Conservation (phyloP, 352 stramenopile species). For the Phytophthora pseudosyringae region DNA sequence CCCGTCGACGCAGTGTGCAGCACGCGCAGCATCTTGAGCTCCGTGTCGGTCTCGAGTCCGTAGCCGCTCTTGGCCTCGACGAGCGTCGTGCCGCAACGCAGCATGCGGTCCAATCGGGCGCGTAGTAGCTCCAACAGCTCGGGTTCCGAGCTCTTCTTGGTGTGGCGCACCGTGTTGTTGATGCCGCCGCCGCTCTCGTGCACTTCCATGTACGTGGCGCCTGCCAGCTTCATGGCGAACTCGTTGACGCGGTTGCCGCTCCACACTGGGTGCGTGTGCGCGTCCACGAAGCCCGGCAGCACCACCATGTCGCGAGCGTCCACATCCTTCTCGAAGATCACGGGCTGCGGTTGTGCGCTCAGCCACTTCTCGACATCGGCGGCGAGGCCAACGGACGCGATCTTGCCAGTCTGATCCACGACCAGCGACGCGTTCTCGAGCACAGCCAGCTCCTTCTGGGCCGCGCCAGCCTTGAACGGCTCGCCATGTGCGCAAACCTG, state of each 20-base stretch:
- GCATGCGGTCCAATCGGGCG: slow-evolving; percentile 72
- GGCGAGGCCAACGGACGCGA: slow-evolving; percentile 67
- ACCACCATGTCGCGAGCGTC: slow-evolving; percentile 73
- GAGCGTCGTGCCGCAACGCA: slow-evolving; percentile 75
- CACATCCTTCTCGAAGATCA: slow-evolving; percentile 76
- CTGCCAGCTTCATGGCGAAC: slow-evolving; percentile 88
- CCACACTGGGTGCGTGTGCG: slow-evolving; percentile 87
- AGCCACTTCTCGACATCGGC: slow-evolving; percentile 68
- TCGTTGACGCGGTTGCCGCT: slow-evolving; percentile 86
- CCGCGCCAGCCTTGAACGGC: slow-evolving; percentile 64
- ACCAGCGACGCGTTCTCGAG: slow-evolving; percentile 66
- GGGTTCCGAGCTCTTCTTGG: slow-evolving; percentile 63
- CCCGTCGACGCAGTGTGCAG: slow-evolving; percentile 54
- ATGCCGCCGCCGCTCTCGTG: slow-evolving; percentile 81
- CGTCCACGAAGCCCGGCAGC: slow-evolving; percentile 83
- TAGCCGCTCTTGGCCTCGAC: slow-evolving; percentile 88
- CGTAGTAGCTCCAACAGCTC: slow-evolving; percentile 63
- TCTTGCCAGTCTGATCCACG: slow-evolving; percentile 57
- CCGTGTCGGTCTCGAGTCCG: slow-evolving; percentile 78
- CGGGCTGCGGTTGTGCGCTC: slow-evolving; percentile 53
- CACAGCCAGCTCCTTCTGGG: slow-evolving; percentile 69
- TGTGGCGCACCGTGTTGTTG: slow-evolving; percentile 81
- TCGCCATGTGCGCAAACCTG: slow-evolving; percentile 74
- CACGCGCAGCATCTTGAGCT: slow-evolving; percentile 89
- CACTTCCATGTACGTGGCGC: slow-evolving; percentile 88